These are phyloP conservation scores for Pseudocercospora pini-densiflorae DNA, from an alignment of 2,329 filamentous ascomycete species.

Conservation along the genomic window DNA sequence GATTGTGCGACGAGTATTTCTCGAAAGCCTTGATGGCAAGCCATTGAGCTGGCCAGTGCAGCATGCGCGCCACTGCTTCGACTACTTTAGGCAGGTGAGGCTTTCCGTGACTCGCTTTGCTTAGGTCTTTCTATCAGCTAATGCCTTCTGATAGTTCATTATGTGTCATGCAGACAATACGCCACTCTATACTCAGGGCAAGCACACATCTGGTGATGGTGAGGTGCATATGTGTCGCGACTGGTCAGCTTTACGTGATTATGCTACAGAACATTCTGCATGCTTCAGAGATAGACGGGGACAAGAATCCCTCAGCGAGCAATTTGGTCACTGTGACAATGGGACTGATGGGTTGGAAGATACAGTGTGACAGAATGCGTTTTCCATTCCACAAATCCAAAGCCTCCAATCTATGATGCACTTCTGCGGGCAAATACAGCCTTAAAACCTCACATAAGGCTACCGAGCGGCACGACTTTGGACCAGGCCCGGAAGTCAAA, in stretches of 20 bases:
- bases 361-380: neutral
- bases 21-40: conserved; percentile 10
- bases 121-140: neutral
- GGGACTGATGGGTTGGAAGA: conserved; percentile 20
- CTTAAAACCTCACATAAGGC: neutral
- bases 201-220: conserved; percentile 22
- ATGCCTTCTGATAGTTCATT: conserved; percentile 12
- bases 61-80: conserved; percentile 26
- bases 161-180: conserved; percentile 24
- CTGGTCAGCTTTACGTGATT: conserved; percentile 26
- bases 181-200: conserved; percentile 18
- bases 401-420: neutral
- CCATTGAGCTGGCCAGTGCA: conserved; percentile 19
- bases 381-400: neutral
- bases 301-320: conserved; percentile 11
- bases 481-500: neutral
- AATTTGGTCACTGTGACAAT: conserved; percentile 22
- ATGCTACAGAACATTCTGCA: conserved; percentile 23
- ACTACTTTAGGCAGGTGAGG: conserved; percentile 21
- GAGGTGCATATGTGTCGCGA: conserved; percentile 24
- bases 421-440: neutral
- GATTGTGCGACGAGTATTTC: conserved; percentile 18
- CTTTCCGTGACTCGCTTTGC: neutral
- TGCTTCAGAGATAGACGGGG: conserved; percentile 18
- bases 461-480: neutral